Conservation (phyloP, 345 rosid genomes). For the Eucalyptus marginata region DNA sequence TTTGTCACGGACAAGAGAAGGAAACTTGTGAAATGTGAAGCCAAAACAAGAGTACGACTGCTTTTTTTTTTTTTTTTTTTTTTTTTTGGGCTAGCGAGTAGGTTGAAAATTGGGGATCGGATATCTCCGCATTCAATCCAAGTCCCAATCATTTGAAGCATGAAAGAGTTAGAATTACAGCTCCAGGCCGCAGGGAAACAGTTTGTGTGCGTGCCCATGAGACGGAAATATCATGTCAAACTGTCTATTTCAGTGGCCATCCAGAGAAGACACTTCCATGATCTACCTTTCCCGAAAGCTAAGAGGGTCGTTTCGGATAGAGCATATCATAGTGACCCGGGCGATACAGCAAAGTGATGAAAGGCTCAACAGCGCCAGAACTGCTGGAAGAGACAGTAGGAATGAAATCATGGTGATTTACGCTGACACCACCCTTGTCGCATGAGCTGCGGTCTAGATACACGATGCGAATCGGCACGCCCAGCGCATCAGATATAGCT, state of each 20-base stretch:
- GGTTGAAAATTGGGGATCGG: neutral
- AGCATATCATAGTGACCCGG: slow-evolving; percentile 99
- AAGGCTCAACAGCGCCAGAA: slow-evolving; percentile 33
- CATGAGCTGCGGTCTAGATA: slow-evolving; percentile 96
- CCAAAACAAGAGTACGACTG: neutral
- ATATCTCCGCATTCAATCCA: neutral
- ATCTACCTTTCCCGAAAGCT: neutral
- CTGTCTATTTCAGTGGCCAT: neutral
- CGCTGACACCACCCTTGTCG: slow-evolving; percentile 58
- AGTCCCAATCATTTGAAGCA: neutral
- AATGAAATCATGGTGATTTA: slow-evolving; percentile 88
- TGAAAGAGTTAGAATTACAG: neutral
- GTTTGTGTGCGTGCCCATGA: neutral
- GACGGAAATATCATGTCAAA: neutral
- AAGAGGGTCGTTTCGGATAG: slow-evolving; percentile 47
- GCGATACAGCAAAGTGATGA: slow-evolving; percentile 84
- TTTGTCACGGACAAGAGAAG: neutral
- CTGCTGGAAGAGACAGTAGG: slow-evolving; percentile 29
- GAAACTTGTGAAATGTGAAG: neutral
- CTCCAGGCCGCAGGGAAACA: neutral
- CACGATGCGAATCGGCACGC: slow-evolving; percentile 85
- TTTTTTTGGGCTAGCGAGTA: neutral
- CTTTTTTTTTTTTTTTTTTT: neutral
- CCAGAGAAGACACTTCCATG: neutral
- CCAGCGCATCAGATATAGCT: slow-evolving; percentile 86